Conservation (phyloP, 495 filamentous ascomycete species). For the Neurospora sp. region DNA sequence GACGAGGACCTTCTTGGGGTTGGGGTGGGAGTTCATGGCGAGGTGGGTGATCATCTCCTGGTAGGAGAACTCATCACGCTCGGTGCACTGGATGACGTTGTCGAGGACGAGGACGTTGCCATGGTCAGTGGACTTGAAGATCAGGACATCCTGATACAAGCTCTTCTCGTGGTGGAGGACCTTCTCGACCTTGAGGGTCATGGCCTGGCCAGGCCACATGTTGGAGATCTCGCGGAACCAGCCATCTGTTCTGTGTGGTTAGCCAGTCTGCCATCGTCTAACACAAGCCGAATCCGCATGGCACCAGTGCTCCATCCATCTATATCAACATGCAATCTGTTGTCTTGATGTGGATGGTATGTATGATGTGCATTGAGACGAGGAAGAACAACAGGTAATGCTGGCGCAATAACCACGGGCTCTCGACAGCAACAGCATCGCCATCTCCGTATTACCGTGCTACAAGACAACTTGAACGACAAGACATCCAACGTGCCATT, state of each 20-base stretch:
- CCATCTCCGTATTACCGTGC: not conserved
- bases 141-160: constrained; percentile 95
- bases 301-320: not conserved
- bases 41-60: constrained; percentile 99
- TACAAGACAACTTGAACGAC: not conserved
- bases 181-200: constrained; percentile 96
- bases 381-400: not conserved
- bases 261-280: not conserved
- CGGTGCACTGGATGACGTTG: constrained; percentile 97
- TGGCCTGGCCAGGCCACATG: constrained; percentile 99
- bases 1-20: constrained; percentile 96
- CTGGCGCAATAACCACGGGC: not conserved
- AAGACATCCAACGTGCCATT: not conserved
- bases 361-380: not conserved
- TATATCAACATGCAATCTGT: not conserved
- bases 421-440: constrained; percentile 3
- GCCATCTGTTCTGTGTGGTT: constrained; percentile 56
- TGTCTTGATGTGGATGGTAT: not conserved
- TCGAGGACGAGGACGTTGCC: constrained; percentile 96
- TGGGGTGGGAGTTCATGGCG: constrained; percentile 95
- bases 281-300: not conserved
- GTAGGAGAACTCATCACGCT: constrained; percentile 98
- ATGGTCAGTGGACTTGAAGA: constrained; percentile 95
- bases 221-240: constrained; percentile 98
- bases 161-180: constrained; percentile 98